phyloP scores from a whole-genome alignment of 1,139 yeast species.

The Tardiomyces blankii region DNA sequence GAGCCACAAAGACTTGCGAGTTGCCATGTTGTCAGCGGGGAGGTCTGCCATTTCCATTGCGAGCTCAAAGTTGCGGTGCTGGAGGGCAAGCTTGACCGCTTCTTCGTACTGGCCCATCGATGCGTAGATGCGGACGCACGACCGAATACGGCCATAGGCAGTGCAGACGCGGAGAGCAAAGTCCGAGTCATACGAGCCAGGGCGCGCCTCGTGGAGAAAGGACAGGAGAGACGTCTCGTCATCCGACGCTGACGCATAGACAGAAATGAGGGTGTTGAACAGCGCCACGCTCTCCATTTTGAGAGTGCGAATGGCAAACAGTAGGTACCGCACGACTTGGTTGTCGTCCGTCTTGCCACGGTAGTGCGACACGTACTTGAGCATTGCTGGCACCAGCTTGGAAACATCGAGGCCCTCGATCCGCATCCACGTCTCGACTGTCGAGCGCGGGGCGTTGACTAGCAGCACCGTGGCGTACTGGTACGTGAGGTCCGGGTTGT shows the following conservation, averaged over 20 bases:
- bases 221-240: conserved; percentile 34
- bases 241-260: conserved; percentile 50
- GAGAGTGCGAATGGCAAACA: conserved; percentile 45
- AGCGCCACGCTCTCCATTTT: conserved; percentile 40
- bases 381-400: conserved; percentile 62
- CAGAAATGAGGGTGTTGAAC: conserved; percentile 63
- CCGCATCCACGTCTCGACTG: conserved; percentile 74
- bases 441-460: conserved; percentile 54
- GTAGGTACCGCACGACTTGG: conserved; percentile 56
- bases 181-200: conserved; percentile 45
- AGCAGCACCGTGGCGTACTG: conserved; percentile 57
- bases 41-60: conserved; percentile 50
- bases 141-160: conserved; percentile 42
- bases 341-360: conserved; percentile 33
- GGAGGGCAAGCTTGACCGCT: conserved; percentile 66
- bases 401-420: conserved; percentile 41
- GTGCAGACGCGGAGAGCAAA: conserved; percentile 68
- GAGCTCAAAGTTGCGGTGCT: conserved; percentile 47
- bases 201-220: conserved; percentile 32
- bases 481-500: conserved; percentile 44
- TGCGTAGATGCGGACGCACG: conserved; percentile 64
- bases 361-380: conserved; percentile 48
- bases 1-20: conserved; percentile 67
- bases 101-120: conserved; percentile 62
- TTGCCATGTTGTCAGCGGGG: conserved; percentile 34